Conservation (phyloP, 2,329 filamentous ascomycete species). For the Fusarium sp. region DNA sequence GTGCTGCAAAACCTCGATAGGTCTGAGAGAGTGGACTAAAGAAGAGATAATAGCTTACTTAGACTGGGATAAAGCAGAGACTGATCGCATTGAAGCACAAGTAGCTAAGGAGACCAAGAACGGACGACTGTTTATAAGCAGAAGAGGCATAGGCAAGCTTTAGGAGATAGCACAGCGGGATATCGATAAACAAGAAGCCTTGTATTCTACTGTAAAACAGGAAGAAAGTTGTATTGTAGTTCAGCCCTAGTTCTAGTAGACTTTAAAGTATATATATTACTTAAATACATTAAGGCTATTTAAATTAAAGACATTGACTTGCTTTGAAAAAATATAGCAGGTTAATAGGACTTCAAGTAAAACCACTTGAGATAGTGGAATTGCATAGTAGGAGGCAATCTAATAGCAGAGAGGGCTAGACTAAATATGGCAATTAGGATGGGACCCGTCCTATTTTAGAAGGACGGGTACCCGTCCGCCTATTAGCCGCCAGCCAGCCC, state of each 20-base stretch:
- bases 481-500: too few species aligned
- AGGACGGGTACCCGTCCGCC: too few species aligned
- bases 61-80: neutral
- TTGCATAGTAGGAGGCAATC: neutral
- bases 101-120: neutral
- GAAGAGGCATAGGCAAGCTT: neutral
- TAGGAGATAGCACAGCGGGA: too few species aligned
- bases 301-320: neutral
- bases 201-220: too few species aligned
- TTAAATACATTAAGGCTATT: too few species aligned
- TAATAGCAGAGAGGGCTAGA: neutral
- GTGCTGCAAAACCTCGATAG: neutral
- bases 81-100: neutral
- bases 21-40: neutral
- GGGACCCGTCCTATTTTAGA: neutral
- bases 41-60: neutral
- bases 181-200: too few species aligned
- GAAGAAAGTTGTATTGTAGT: too few species aligned
- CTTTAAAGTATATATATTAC: too few species aligned
- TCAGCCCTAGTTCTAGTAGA: too few species aligned
- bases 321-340: neutral
- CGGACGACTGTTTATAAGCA: neutral
- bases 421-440: neutral
- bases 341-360: constrained; percentile 8
- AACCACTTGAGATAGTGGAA: neutral